Conservation (phyloP, 2,329 filamentous ascomycete species). For the Alternaria infectoria region DNA sequence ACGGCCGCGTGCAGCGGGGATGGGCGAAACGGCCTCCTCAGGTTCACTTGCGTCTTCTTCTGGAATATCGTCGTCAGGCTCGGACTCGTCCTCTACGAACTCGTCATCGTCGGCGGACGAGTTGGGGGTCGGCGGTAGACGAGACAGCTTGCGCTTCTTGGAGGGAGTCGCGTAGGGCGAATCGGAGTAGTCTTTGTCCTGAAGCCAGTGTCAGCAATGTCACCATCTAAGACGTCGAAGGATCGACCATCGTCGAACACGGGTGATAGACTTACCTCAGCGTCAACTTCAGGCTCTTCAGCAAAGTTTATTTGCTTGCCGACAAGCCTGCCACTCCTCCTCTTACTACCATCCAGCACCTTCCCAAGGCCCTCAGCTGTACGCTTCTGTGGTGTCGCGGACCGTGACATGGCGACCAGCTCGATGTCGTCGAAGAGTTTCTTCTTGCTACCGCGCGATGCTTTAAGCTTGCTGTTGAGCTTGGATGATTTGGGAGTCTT, state of each 20-base stretch:
- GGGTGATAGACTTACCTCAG: conserved; percentile 1
- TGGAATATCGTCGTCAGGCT: conserved; percentile 15
- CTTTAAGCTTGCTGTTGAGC: not conserved
- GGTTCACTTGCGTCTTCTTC: conserved; percentile 4
- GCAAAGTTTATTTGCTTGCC: conserved; percentile 11
- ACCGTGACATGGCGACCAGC: not conserved
- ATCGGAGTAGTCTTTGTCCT: conserved; percentile 16
- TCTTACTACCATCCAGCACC: not conserved
- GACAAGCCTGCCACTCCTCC: conserved; percentile 15
- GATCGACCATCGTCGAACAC: not conserved
- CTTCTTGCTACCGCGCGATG: not conserved
- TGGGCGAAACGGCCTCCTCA: not conserved
- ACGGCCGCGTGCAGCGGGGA: conserved; percentile 1
- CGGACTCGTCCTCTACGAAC: conserved; percentile 16
- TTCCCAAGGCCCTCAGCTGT: not conserved
- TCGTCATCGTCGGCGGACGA: conserved; percentile 23
- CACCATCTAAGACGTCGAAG: not conserved
- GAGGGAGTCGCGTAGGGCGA: conserved; percentile 6
- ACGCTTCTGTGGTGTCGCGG: conserved; percentile 1
- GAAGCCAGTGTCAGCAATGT: not conserved
- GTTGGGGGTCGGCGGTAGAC: not conserved
- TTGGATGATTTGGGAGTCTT: not conserved
- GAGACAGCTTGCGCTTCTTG: conserved; percentile 19
- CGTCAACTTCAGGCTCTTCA: conserved; percentile 6
- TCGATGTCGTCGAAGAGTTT: not conserved